Percentiles rank a stretch among this genome's conserved stretches.
Conservation (phyloP, 352 stramenopile genomes). For the Globisporangium barbulae region DNA sequence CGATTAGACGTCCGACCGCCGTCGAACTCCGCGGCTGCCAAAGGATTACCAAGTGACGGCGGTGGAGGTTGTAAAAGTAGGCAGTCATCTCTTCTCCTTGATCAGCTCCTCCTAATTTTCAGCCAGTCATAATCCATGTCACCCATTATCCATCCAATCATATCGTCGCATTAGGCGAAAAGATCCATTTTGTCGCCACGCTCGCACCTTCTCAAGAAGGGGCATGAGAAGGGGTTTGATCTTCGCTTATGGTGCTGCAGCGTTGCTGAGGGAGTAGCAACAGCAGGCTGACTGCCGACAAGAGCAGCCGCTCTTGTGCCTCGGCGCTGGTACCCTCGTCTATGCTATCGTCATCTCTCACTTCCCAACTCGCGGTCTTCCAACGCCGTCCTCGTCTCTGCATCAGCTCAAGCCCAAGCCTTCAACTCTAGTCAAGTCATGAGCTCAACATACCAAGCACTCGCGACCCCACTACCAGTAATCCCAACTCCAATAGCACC, state of each 20-base stretch:
- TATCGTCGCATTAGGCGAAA: background rate
- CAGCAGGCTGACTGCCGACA: background rate
- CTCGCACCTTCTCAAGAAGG: background rate
- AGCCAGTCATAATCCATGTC: background rate
- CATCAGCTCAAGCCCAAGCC: background rate
- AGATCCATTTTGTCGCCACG: background rate
- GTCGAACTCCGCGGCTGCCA: too few species aligned
- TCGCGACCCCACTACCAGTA: background rate
- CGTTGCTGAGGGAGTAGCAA: background rate
- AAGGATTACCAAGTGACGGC: too few species aligned
- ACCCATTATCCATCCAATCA: constrained; percentile 6
- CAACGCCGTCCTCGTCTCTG: background rate
- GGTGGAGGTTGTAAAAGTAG: too few species aligned
- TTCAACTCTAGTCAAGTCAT: background rate
- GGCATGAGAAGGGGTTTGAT: background rate
- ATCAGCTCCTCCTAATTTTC: background rate
- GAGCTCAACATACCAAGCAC: background rate
- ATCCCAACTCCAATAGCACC: background rate
- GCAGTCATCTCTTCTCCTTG: too few species aligned
- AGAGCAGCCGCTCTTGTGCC: background rate
- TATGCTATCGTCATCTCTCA: background rate
- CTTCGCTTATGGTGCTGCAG: background rate
- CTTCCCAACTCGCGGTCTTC: constrained; percentile 1
- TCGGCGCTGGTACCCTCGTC: background rate
- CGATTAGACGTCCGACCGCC: too few species aligned